Base-by-base conservation (phyloP, 352 stramenopile genomes). In the Phytophthora multivora region DNA sequence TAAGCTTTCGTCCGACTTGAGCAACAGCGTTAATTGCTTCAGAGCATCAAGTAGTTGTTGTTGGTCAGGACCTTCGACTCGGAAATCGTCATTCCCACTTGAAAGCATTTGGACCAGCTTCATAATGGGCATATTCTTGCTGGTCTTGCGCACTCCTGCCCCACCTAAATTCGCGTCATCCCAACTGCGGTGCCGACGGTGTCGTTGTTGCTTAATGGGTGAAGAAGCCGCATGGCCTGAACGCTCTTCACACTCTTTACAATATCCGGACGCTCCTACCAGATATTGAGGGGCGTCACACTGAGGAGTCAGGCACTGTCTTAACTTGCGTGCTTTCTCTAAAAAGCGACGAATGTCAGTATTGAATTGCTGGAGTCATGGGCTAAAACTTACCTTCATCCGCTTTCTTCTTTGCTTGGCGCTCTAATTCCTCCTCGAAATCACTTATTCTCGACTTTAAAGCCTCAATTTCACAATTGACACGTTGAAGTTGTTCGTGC, bases 271-370 rank as follows among this genome's bases (percentile, higher is more conserved):
- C 4, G 58, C 4, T 6, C 79, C 73, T 15, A 93, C 66, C 1
- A 93, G 64, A 63, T 84, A 90, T 28, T 56, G 64, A 31, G 84
- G 81, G 2, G 84, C 84, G 55, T 93, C 84, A 28, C 84, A 93
- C 9, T 83, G 67, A 26, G 80, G 70, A 9, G 80, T 90, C 30
- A 91, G 62, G n/a, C 84, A 93, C 33, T 82, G 80, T 0, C 67
- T 65, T 3, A 80, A 54, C 6, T 77, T 72, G 5, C 75, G 61
- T 11, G 80, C 75, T 48, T 68, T 74, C 10, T 90, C 80, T 90
- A 26, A 39, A n/a, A 9, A 23, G 10, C 47, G 42, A 49, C 19
- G 11, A 59, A 3, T 10, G 49, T 63, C 45, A 63, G 43, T 43
- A 25, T 15, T 1, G 8, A 31, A 35, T n/a, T 39, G 5, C 6